A percentile compares a stretch with the other conserved stretches of the same genome.
These are phyloP conservation scores for Cercospora janseana DNA, from an alignment of 2,329 filamentous ascomycete genomes.

Conservation along the genomic window DNA sequence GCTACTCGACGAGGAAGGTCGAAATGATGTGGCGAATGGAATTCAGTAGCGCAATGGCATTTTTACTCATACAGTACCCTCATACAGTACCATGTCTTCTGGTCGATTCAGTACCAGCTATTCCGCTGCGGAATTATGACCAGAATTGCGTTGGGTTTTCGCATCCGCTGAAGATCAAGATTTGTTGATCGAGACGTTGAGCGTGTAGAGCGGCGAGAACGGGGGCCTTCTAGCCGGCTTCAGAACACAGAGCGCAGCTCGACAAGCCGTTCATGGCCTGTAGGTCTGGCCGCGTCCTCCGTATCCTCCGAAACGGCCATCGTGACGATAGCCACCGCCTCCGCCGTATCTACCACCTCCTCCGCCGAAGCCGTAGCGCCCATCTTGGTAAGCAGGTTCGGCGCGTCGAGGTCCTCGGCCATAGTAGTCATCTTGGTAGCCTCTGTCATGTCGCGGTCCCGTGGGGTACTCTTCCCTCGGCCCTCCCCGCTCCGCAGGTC, in stretches of 20 bases:
- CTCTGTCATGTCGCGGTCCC: conserved; percentile 24
- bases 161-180: too few species aligned
- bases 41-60: not conserved
- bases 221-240: too few species aligned
- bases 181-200: too few species aligned
- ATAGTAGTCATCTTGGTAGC: conserved; percentile 30
- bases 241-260: too few species aligned
- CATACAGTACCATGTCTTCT: conserved; percentile 1
- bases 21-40: not conserved
- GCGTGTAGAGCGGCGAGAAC: too few species aligned
- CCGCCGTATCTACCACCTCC: conserved; percentile 29
- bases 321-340: conserved; percentile 28
- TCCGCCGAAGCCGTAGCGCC: conserved; percentile 43
- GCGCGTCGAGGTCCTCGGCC: conserved; percentile 31
- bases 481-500: conserved; percentile 27
- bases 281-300: conserved; percentile 8
- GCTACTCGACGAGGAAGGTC: not conserved
- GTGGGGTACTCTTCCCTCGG: conserved; percentile 26
- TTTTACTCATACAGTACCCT: conserved; percentile 3
- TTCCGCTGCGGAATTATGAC: too few species aligned
- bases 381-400: conserved; percentile 43
- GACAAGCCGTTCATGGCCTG: not conserved
- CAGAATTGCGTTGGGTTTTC: too few species aligned
- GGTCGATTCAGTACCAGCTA: too few species aligned
- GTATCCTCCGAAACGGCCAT: conserved; percentile 23